Conservation (phyloP, 495 filamentous ascomycete genomes). For the Delitschia confertaspora region DNA sequence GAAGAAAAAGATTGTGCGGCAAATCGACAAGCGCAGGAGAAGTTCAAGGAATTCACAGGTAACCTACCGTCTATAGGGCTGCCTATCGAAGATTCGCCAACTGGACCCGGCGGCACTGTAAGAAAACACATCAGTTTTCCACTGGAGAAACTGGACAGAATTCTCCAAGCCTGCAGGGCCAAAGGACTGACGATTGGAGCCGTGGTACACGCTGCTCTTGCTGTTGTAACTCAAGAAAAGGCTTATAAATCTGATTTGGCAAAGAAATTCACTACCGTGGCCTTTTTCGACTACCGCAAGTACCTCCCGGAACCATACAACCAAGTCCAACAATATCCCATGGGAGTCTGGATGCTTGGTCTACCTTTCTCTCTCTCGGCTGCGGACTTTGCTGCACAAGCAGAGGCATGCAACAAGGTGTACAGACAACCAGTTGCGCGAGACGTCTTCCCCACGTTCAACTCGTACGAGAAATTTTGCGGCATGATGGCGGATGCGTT, state of each 20-base stretch:
- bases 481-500: constrained; percentile 8
- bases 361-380: constrained; percentile 7
- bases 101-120: background rate
- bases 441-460: constrained; percentile 9
- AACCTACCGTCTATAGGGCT: constrained; percentile 5
- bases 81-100: constrained; percentile 1
- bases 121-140: constrained; percentile 1
- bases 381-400: constrained; percentile 2
- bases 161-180: constrained; percentile 1
- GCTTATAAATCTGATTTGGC: constrained; percentile 4
- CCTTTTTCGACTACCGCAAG: constrained; percentile 7
- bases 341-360: constrained; percentile 6
- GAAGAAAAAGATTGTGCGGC: background rate
- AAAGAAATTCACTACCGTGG: constrained; percentile 4
- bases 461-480: constrained; percentile 2
- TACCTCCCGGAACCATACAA: constrained; percentile 3
- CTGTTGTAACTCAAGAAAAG: constrained; percentile 4
- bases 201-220: constrained; percentile 2
- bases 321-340: constrained; percentile 3
- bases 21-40: background rate
- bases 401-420: constrained; percentile 1
- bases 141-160: background rate
- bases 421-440: constrained; percentile 9
- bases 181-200: constrained; percentile 5
- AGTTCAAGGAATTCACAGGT: constrained; percentile 6